Evolutionary conservation across 768 basidiomycete species (phyloP).

Genomic region (Pleurotus eryngii): DNA sequence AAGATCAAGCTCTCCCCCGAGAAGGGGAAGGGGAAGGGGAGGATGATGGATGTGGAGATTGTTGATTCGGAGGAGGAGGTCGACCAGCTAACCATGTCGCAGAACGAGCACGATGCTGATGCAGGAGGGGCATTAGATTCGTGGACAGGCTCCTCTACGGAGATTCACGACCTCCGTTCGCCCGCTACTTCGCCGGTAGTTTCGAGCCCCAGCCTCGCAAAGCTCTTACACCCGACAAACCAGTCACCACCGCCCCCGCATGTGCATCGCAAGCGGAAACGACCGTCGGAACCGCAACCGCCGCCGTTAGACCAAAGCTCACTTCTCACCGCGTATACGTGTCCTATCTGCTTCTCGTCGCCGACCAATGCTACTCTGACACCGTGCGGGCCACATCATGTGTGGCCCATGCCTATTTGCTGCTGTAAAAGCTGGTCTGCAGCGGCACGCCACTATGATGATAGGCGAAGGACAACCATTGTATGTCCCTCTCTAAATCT

Average conservation of each 20-base stretch:
- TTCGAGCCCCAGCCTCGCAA: neutral
- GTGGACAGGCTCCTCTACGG: neutral
- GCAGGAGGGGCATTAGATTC: neutral
- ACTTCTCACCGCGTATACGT: conserved; percentile 60
- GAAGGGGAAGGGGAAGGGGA: conserved; percentile 7
- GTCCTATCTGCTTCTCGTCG: conserved; percentile 77
- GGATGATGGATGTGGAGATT: neutral
- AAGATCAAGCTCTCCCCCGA: neutral
- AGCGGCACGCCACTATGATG: conserved; percentile 37
- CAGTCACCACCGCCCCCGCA: neutral
- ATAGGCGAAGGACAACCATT: conserved; percentile 31
- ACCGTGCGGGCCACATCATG: conserved; percentile 78
- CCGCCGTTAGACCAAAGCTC: conserved; percentile 19
- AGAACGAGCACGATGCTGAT: neutral
- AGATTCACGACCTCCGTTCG: neutral
- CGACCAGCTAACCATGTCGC: neutral
- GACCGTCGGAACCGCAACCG: neutral
- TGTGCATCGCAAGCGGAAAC: neutral
- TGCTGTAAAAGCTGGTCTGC: conserved; percentile 60
- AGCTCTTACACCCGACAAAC: neutral
- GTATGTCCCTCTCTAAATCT: conserved; percentile 23
- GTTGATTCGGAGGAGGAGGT: neutral
- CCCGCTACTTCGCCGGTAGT: neutral
- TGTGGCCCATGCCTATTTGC: conserved; percentile 76
- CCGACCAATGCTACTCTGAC: conserved; percentile 75